Evolutionary conservation across 1,139 yeast genomes (phyloP), one percentile per base, ranked within the genome.

Genomic region (Entelexis sorbosivorans): DNA sequence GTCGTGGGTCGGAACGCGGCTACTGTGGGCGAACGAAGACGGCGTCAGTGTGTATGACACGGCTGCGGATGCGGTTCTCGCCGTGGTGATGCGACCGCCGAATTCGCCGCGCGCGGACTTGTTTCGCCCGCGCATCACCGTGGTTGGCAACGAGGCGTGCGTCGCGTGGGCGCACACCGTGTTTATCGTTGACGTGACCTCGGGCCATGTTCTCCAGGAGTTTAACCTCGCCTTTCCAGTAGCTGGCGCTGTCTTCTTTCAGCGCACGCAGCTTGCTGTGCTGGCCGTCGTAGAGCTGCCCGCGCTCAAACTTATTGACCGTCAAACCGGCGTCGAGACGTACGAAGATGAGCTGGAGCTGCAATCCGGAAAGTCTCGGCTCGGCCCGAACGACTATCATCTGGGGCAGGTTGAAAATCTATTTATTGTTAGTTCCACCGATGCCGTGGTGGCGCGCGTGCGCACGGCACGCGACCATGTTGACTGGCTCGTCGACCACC

Each of bases 101-200:
- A 76, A 73, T 42, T 72, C 81, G 0, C 84, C 82, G 2, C 71
- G 94, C 33, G 81, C 94, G 9, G 96, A 87, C 59, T 65, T 89
- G 42, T 87, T 83, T 62, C 82, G 93, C 79, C 97, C 97, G 0
- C 73, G 86, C 46, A 73, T 85, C 3, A 77, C 77, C 51, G 73
- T 77, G 50, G 79, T 84, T 0, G 95, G 84, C 58, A 34, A 38
- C 5, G 66, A 48, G 5, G 45, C 88, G 49, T 70, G 88, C 6
- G 74, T 91, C 36, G 95, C 89, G 0, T 91, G 98, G 98, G 86
- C 79, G 3, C 74, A 78, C 57, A 76, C 79, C 56, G 71, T 91
- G 1, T 89, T 95, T 94, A 72, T 77, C 36, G 69, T 89, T 44
- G 48, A 55, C 56, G 22, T 55, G 29, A n/a, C 32, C 20, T 26